Evolutionary conservation across 2,329 filamentous ascomycete species (phyloP), one percentile per base, ranked within the genome.

Genomic region (Diaporthe caulivora): DNA sequence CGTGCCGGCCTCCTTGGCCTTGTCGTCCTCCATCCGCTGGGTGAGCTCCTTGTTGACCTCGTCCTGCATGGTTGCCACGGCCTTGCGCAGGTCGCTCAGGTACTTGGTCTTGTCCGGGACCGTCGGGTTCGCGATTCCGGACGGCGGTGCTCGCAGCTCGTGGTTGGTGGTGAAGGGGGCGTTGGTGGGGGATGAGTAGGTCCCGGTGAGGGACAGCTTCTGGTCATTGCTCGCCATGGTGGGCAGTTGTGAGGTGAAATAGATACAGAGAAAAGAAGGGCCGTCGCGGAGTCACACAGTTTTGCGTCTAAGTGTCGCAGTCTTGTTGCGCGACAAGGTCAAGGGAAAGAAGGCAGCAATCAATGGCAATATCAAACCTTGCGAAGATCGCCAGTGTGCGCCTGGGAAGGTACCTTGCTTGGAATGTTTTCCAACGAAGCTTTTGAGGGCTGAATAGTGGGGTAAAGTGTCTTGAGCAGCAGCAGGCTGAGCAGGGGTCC

Each of bases 1-100:
- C 47, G 58, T 76, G 29, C 72, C 81, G 3, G 82, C 83, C 21
- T 86, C 86, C 18, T 84, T 83, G 11, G 83, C 84, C 79, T 92
- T 93, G 80, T 95, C 93, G 75, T 93, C 87, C 49, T 92, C 92
- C 94, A 95, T 95, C 72, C 92, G 90, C 69, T 85, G 81, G 7
- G 94, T 95, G 74, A 96, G 86, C 80, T 93, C 91, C 76, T 84
- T 85, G 83, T 96, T 96, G 80, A 95, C 85, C 67, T 87, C 84
- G 72, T 87, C 87, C 80, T 95, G 94, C n/a, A 93, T 83, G 11
- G 86, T 80, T 1, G 83, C 80, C 40, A 91, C 85, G n/a, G 89
- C 88, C 17, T 83, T 78, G 60, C 92, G 89, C 15, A 95, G 87
- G 34, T 85, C 81, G 53, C 82, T 79, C 37, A 95, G 89, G 81